Conservation (phyloP, 108 stramenopile species). For the Stephanodiscus triporus region DNA sequence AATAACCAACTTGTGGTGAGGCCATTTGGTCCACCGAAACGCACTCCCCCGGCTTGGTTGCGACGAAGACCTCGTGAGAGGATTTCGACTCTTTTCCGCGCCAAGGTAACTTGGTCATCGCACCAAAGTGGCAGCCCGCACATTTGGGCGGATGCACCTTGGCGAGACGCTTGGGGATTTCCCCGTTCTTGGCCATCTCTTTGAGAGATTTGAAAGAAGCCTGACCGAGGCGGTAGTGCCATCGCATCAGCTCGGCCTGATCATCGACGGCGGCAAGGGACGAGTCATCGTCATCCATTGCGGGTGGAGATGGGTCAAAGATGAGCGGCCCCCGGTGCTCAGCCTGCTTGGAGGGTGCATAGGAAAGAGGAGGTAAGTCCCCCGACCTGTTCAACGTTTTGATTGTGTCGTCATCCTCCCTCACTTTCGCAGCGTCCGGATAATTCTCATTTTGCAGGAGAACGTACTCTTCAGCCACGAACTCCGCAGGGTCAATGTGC, state of each 20-base stretch:
- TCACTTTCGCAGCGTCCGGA: no score
- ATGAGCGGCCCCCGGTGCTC: not conserved
- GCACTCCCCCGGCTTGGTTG: constrained; percentile 3
- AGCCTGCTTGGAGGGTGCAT: not conserved
- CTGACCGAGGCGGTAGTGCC: not conserved
- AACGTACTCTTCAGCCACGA: not conserved
- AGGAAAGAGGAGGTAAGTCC: not conserved
- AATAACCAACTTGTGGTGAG: not conserved
- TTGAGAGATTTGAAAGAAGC: not conserved
- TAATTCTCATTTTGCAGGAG: no score
- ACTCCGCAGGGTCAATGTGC: not conserved
- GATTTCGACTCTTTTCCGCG: not conserved
- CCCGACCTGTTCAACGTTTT: not conserved
- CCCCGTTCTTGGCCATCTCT: not conserved
- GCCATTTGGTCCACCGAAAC: not conserved
- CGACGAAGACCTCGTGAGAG: not conserved
- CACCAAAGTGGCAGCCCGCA: not conserved
- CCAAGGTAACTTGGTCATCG: constrained; percentile 9
- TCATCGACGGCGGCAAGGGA: not conserved
- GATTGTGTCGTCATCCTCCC: not conserved
- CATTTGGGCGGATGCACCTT: constrained; percentile 2
- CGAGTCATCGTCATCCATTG: not conserved
- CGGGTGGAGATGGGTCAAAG: not conserved
- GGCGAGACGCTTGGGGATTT: not conserved
- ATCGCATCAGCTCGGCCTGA: not conserved